Conservation (phyloP, 305 asterid species). For the Stenogyne calaminthoides region DNA sequence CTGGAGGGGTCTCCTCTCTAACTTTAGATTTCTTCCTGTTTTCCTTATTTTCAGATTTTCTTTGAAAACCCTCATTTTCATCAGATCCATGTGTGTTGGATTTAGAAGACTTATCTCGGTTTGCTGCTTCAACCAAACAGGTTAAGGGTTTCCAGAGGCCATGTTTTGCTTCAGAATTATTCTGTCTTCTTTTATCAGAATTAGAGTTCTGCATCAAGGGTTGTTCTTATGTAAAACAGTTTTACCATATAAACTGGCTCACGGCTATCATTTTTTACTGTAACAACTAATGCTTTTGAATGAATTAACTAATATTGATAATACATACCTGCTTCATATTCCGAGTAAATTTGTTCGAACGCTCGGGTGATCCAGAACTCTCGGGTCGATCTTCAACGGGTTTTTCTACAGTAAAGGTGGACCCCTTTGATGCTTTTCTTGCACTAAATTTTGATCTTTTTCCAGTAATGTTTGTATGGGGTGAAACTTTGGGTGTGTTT, state of each 20-base stretch:
- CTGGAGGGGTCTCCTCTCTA: slow-evolving; percentile 51
- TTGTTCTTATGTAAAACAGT: no score
- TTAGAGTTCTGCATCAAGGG: slow-evolving; percentile 51
- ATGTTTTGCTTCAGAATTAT: no score
- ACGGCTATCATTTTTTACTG: no score
- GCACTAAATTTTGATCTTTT: slow-evolving; percentile 68
- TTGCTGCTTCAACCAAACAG: slow-evolving; percentile 94
- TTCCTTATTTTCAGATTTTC: slow-evolving; percentile 39
- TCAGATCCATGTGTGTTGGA: slow-evolving; percentile 47
- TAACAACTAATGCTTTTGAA: no score
- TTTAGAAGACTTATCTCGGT: slow-evolving; percentile 76
- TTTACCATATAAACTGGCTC: no score
- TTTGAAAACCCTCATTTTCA: slow-evolving; percentile 40
- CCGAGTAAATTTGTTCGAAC: slow-evolving; percentile 55
- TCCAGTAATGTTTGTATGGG: slow-evolving; percentile 57
- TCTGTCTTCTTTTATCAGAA: no score
- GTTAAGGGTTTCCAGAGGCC: slow-evolving; percentile 92
- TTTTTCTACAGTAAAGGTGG: slow-evolving; percentile 74
- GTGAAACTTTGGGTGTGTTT: slow-evolving; percentile 61
- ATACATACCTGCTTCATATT: slow-evolving; percentile 64
- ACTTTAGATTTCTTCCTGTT: slow-evolving; percentile 44
- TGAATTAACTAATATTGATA: background rate
- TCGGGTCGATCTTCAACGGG: slow-evolving; percentile 65
- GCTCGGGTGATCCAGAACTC: slow-evolving; percentile 81
- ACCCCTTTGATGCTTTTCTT: slow-evolving; percentile 70